Base-by-base conservation (phyloP, 805 yeast genomes). In the Yarrowia sp. region DNA sequence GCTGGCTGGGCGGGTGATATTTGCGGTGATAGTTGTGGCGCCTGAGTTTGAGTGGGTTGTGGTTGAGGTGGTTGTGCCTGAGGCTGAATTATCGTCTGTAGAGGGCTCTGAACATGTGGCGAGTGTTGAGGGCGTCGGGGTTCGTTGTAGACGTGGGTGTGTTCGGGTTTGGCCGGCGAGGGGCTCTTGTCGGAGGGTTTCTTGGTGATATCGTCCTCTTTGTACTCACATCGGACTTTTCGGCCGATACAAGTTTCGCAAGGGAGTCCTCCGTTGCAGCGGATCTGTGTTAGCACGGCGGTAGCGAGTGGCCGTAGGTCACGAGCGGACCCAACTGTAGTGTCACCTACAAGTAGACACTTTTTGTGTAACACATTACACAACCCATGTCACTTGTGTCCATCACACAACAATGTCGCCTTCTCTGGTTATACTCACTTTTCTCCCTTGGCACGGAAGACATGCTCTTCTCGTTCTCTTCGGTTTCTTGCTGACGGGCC, bases 381-480 rank as follows among this genome's bases (percentile, higher is more conserved):
- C 28, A 3, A 5, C 4, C 28, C 28, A 22, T 22, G 28, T 22
- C 28, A 22, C 5, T 22, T 22, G 28, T 22, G 28, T 22, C 3
- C 28, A 22, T 22, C n/a, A n/a, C n/a, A n/a, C n/a, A n/a, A n/a
- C n/a, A n/a, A n/a, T n/a, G n/a, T n/a, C n/a, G 45, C 11, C 11
- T 17, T 33, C 11, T 6, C 3, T 14, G 14, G n/a, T 5, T 5
- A 3, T 28, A 55, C 61, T 55, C 61, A 55, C 71, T 64, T 71
- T 71, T 15, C 69, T 64, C 14, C 64, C 64, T 32, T 71, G 67
- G 57, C 73, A 71, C 7, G 57, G 51, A 32, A 57, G 41, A 47
- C 73, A 71, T 1, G 73, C 73, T 11, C 67, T 67, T 45, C 69
- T 65, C 38, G 70, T 72, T 17, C 73, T 65, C 48, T 69, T 69